Percentiles rank a stretch among this genome's conserved stretches.
Evolutionary conservation across 2,329 filamentous ascomycete genomes (phyloP).

Genomic region (Emmonsiellopsis sp.): DNA sequence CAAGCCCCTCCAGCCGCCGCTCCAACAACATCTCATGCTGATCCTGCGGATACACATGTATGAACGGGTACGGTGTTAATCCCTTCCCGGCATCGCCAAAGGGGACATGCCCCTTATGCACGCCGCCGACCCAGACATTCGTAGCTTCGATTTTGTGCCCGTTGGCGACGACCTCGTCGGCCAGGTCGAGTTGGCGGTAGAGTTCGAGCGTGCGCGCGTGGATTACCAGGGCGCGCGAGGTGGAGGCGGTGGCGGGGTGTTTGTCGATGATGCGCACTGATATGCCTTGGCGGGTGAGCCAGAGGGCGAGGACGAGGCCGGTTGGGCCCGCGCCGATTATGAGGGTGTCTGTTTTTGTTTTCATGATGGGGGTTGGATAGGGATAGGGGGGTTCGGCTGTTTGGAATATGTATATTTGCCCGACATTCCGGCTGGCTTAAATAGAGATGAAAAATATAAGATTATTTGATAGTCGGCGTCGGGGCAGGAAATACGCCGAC

Average conservation of each 20-base stretch:
- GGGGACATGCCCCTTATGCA: conserved; percentile 15
- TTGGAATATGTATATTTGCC: no score
- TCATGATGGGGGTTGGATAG: no score
- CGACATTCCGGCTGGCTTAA: no score
- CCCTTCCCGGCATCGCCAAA: conserved; percentile 17
- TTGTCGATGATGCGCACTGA: conserved; percentile 42
- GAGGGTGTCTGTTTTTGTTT: conserved; percentile 21
- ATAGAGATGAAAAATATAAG: no score
- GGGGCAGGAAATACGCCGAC: no score
- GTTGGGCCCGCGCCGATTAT: conserved; percentile 41
- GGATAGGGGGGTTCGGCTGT: no score
- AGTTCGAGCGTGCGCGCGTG: conserved; percentile 45
- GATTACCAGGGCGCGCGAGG: conserved; percentile 35
- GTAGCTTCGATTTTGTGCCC: conserved; percentile 32
- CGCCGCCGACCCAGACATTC: conserved; percentile 26
- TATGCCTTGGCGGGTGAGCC: conserved; percentile 40
- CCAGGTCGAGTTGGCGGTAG: conserved; percentile 38
- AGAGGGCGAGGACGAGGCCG: conserved; percentile 35
- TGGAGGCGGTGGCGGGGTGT: conserved; percentile 25
- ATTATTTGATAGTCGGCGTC: no score
- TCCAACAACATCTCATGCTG: conserved; percentile 22
- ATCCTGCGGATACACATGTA: conserved; percentile 22
- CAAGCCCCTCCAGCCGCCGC: conserved; percentile 17
- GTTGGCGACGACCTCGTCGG: conserved; percentile 26
- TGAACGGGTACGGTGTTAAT: conserved; percentile 24